Evolutionary conservation across 2,329 filamentous ascomycete genomes (phyloP), one percentile per base, ranked within the genome.

Genomic region (Alternaria tenuissima): DNA sequence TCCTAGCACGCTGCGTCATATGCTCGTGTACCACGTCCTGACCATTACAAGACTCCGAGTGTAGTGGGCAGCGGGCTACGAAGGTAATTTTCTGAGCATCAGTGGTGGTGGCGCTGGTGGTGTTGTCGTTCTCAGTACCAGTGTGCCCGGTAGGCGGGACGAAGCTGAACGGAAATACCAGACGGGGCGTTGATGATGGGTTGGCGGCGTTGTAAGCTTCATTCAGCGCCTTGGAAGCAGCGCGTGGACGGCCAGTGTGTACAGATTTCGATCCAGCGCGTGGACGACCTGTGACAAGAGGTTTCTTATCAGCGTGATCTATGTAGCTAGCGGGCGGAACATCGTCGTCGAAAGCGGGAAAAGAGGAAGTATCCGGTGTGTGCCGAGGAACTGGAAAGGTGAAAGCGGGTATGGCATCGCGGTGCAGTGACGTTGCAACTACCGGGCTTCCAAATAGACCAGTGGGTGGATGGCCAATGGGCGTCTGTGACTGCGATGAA

Each of bases 11-110:
- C 58, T 69, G 44, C 1, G 69, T 73, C 34, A 55, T 38, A 41
- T 69, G 60, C n/a, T 39, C 30, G 3, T 59, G 24, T 8, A 49
- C 54, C 0, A 67, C 62, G 0, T 55, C 52, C 11, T 59, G 51
- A 3, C 69, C 72, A 41, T 70, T 69, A 32, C 72, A 74, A 3
- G 49, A 55, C 12, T 65, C 68, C 0, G 61, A 65, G 44, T 75
- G 70, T 1, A 75, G 6, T 0, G 63, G 16, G 32, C 70, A 74
- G 28, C 61, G 60, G 8, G 47, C 46, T 6, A 36, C 36, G 44
- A 42, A 49, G 0, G 20, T 28, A 11, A 11, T 42, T 26, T n/a
- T 24, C 12, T 9, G 28, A 3, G n/a, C 22, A 11, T 38, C 38
- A 5, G 22, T 18, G n/a, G 18, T 7, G 7, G 44, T 34, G 1